Percentiles rank a stretch among this genome's conserved stretches.
Conservation (phyloP, 805 yeast species). For the Wickerhamiella kurtzmanii region DNA sequence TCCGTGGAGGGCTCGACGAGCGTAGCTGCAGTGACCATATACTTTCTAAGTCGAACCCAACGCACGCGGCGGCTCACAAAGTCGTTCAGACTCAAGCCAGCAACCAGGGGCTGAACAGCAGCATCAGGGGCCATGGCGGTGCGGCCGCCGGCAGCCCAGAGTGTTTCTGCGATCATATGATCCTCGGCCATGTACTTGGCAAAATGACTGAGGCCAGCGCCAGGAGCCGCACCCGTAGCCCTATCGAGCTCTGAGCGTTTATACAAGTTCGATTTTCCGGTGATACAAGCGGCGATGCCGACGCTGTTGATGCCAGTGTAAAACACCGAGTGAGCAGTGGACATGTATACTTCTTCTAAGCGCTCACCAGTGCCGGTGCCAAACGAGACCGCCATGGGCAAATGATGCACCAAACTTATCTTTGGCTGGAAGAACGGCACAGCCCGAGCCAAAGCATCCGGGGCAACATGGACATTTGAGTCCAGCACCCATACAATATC, state of each 20-base stretch:
- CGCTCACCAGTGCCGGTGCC: conserved; percentile 16
- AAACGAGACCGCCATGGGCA: conserved; percentile 34
- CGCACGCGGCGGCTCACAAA: conserved; percentile 59
- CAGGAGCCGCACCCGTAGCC: conserved; percentile 21
- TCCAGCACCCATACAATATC: conserved; percentile 80
- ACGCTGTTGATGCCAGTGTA: conserved; percentile 64
- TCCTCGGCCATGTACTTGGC: conserved; percentile 82
- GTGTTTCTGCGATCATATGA: conserved; percentile 77
- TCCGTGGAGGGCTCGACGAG: conserved; percentile 80
- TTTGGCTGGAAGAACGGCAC: conserved; percentile 31
- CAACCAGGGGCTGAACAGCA: conserved; percentile 57
- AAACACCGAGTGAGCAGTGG: conserved; percentile 75
- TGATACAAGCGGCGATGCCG: conserved; percentile 75
- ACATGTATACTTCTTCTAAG: conserved; percentile 72
- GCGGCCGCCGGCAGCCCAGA: conserved; percentile 64
- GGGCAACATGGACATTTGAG: conserved; percentile 67
- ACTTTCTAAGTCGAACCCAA: conserved; percentile 77
- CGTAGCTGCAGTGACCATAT: conserved; percentile 79
- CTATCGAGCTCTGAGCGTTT: conserved; percentile 42
- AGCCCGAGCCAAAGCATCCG: conserved; percentile 52
- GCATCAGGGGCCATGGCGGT: conserved; percentile 70
- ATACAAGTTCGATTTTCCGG: conserved; percentile 77
- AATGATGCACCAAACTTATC: conserved; percentile 65
- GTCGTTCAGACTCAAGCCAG: conserved; percentile 31
- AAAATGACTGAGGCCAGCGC: conserved; percentile 48